Percentiles rank a stretch among this genome's conserved stretches.
These are phyloP conservation scores for Ceratocystis variospora DNA, from an alignment of 2,329 filamentous ascomycete genomes.

Conservation along the genomic window DNA sequence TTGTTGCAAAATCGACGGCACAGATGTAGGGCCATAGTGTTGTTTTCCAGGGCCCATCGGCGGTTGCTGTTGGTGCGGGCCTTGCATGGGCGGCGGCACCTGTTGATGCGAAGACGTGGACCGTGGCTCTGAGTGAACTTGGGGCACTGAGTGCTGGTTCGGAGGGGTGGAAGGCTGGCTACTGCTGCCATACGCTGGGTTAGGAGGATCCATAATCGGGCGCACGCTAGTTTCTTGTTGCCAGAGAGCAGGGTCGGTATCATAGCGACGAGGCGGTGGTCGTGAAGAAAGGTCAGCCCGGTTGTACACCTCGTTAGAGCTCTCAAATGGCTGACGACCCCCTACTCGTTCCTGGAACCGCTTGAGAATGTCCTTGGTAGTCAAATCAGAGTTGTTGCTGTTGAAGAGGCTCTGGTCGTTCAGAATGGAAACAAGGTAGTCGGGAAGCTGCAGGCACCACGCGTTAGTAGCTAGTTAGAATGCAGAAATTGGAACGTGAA, in stretches of 20 bases:
- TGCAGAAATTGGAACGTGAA: background rate
- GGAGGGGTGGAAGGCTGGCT: conserved; percentile 18
- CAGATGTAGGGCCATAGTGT: conserved; percentile 6
- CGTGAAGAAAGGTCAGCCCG: conserved; percentile 44
- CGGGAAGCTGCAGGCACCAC: conserved; percentile 55
- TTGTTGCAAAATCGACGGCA: conserved; percentile 18
- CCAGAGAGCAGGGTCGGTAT: conserved; percentile 76
- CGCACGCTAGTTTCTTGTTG: conserved; percentile 74
- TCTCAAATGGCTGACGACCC: conserved; percentile 42
- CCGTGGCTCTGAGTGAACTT: conserved; percentile 16
- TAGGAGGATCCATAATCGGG: conserved; percentile 48
- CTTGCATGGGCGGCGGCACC: conserved; percentile 10
- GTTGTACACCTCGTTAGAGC: conserved; percentile 43
- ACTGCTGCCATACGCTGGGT: conserved; percentile 22
- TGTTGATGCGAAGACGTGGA: conserved; percentile 14
- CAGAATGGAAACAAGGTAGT: conserved; percentile 75
- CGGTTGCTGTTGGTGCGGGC: conserved; percentile 9
- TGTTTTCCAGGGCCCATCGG: conserved; percentile 8
- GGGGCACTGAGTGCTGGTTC: conserved; percentile 18
- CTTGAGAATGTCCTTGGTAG: conserved; percentile 93
- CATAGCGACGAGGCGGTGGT: conserved; percentile 50
- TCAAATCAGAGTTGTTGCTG: conserved; percentile 70
- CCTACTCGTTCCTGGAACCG: conserved; percentile 68
- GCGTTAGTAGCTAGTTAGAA: conserved; percentile 20
- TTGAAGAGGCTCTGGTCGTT: conserved; percentile 66